Conservation (phyloP, 2,329 filamentous ascomycete species). For the Alternaria hordeiaustralica region DNA sequence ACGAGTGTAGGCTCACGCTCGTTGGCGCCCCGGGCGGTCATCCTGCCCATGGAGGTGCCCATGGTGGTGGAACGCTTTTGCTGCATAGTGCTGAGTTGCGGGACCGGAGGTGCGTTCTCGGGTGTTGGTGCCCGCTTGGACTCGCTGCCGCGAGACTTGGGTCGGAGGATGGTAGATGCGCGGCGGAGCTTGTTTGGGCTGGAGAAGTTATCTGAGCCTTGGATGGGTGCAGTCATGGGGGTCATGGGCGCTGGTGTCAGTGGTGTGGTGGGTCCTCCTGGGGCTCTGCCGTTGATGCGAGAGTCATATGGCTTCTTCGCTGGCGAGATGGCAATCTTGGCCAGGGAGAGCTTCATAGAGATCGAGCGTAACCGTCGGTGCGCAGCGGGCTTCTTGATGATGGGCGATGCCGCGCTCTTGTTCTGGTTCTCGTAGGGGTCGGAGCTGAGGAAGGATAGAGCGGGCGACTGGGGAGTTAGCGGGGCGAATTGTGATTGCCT, state of each 20-base stretch:
- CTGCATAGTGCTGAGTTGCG: conserved; percentile 22
- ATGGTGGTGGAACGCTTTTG: conserved; percentile 22
- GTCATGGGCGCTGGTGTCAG: conserved; percentile 37
- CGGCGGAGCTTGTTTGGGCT: conserved; percentile 37
- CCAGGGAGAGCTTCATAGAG: conserved; percentile 46
- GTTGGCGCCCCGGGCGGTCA: conserved; percentile 45
- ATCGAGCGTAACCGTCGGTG: conserved; percentile 48
- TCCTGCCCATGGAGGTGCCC: conserved; percentile 22
- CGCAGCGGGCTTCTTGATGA: conserved; percentile 42
- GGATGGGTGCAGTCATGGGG: conserved; percentile 40
- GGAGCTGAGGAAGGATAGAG: conserved; percentile 47
- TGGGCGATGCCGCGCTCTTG: conserved; percentile 38
- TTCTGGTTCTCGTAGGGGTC: conserved; percentile 47
- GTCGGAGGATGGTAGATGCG: conserved; percentile 40
- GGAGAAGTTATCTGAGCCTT: conserved; percentile 24
- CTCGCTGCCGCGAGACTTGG: conserved; percentile 28
- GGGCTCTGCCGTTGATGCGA: conserved; percentile 31
- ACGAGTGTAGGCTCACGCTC: conserved; percentile 45
- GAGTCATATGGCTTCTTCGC: conserved; percentile 42
- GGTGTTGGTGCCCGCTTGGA: conserved; percentile 26
- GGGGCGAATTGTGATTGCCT: conserved; percentile 28
- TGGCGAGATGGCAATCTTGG: conserved; percentile 46
- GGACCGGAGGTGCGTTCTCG: conserved; percentile 31
- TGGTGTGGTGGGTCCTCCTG: conserved; percentile 35
- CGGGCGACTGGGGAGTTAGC: conserved; percentile 39